Evolutionary conservation across 2,329 filamentous ascomycete species (phyloP), one percentile per base, ranked within the genome.

Genomic region (Teratosphaeria zuluensis): DNA sequence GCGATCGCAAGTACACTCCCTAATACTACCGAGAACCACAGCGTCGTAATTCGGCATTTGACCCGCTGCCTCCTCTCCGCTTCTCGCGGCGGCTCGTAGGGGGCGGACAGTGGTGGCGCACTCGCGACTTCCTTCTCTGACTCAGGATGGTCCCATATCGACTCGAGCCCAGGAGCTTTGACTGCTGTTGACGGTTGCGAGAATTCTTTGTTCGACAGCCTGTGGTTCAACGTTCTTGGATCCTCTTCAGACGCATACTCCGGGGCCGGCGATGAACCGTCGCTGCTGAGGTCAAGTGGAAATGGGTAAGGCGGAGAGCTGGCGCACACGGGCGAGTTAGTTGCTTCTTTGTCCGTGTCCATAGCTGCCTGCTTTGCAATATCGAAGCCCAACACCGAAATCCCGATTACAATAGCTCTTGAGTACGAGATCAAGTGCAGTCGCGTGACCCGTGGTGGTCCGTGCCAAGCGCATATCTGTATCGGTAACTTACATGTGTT

Each of bases 71-170:
- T 42, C 35, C 4, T 16, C n/a, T 14, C 21, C 3, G 55, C 19
- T 24, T 58, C 56, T 57, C 56, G 46, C 11, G 53, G 12, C 21
- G 57, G 30, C 42, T 59, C 59, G 30, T 64, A 58, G 30, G 57
- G 54, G n/a, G 59, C 55, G 19, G 63, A 59, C 28, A 58, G 55
- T 3, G 59, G 56, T 6, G 60, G 59, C 16, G 63, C 60, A 35
- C 61, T 51, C 19, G 60, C 65, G 9, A 70, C 69, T 58, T 71
- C 69, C 51, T 70, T 71, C 51, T 69, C 66, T 12, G 67, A 65
- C 46, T 68, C 63, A 14, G 35, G 35, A 31, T 61, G 63, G 6
- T 48, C 61, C 55, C 62, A 63, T 21, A 68, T 67, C 1, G 66
- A 64, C 51, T 70, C 63, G 2, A 69, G 66, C 24, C 67, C 62